A percentile compares a stretch with the other conserved stretches of the same genome.
phyloP scores from a whole-genome alignment of 805 yeast genomes.

The Myxozyma nipponensis region DNA sequence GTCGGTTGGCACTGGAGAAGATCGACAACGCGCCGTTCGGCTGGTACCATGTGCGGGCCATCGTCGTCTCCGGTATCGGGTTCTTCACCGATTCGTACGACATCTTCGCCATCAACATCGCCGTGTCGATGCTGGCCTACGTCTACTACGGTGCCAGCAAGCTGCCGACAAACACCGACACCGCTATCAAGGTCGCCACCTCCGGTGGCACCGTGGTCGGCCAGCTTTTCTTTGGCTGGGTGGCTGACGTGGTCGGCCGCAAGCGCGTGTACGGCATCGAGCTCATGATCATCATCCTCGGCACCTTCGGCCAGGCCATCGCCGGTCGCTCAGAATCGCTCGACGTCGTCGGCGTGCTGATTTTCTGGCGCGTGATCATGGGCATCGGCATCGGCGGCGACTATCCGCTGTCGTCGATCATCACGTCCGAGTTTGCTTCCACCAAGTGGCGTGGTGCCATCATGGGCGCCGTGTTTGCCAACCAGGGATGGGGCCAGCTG shows the following conservation, averaged over 20 bases:
- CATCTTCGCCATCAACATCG: constrained; percentile 84
- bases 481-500: constrained; percentile 96
- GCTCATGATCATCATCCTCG: constrained; percentile 75
- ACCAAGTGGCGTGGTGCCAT: constrained; percentile 98
- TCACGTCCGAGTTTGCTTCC: constrained; percentile 83
- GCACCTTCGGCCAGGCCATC: constrained; percentile 73
- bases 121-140: constrained; percentile 70
- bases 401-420: constrained; percentile 89
- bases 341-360: constrained; percentile 55
- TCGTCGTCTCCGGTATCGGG: constrained; percentile 68
- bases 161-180: constrained; percentile 67
- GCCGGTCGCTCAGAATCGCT: constrained; percentile 53
- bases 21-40: constrained; percentile 56
- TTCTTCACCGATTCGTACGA: constrained; percentile 91
- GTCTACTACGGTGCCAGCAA: constrained; percentile 59
- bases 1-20: constrained; percentile 57
- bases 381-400: constrained; percentile 99
- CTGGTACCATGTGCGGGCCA: constrained; percentile 49
- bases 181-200: constrained; percentile 80
- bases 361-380: constrained; percentile 77
- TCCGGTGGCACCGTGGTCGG: constrained; percentile 94
- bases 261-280: constrained; percentile 84
- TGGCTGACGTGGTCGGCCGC: constrained; percentile 81
- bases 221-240: constrained; percentile 76
- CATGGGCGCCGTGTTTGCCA: constrained; percentile 93